Evolutionary conservation across 257 asterid genomes (phyloP), one percentile per base, ranked within the genome.

Genomic region (Buddleja alternifolia): DNA sequence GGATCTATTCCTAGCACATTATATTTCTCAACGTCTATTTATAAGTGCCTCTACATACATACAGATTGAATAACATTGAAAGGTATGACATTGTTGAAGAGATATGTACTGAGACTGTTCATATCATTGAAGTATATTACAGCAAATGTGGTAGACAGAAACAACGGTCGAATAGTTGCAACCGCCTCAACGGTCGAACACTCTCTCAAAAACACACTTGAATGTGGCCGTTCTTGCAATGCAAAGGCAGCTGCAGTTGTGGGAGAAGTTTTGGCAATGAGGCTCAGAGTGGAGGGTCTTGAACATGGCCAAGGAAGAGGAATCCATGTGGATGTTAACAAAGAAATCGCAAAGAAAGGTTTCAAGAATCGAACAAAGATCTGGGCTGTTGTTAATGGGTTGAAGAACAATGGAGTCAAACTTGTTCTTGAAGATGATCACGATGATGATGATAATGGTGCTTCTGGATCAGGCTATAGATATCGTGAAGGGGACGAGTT

Each of bases 231-330:
- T 34, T 69, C 86, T 47, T 89, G 96, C 84, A 92, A 89, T 11
- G 96, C 96, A 1, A 92, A 89, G 71, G 96, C 98, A 0, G 96
- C 98, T 32, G 78, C 88, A 4, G 80, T 85, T 24, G 96, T 92
- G 39, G 98, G 96, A 41, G 98, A 92, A 71, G 96, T 89, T 32
- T 78, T 92, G 73, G 98, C 96, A 2, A 89, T 84, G 95, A 80
- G 98, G 47, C 88, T 92, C 55, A 81, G 83, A 65, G 93, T 87
- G 19, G 97, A 89, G 63, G 97, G 92, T 12, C 93, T 91, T 45
- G 95, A 89, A 59, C 88, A 85, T 2, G 97, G 97, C 37, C 88
- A 82, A 53, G 96, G 90, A 34, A 70, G 80, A 23, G 95, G 92
- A 16, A 89, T 92, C 78, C 87, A 85, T 70, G 88, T 85, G 6